phyloP scores from a whole-genome alignment of 495 filamentous ascomycete species.

The Neurospora sublineolata region DNA sequence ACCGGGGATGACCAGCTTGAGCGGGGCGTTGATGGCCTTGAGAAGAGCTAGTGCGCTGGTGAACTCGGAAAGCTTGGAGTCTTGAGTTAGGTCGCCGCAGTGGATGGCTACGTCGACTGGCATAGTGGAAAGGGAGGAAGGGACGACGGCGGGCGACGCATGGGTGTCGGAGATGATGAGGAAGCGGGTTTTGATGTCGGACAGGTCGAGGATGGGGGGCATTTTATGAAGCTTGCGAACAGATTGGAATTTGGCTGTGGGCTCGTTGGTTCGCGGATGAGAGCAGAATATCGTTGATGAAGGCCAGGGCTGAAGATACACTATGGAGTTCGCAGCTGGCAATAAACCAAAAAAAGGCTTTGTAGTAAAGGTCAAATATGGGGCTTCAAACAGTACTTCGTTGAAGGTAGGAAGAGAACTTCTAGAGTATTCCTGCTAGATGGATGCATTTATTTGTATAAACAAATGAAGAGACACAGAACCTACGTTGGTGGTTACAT shows the following conservation, averaged over 20 bases:
- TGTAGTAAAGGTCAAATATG: not conserved
- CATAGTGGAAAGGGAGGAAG: not conserved
- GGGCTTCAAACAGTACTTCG: not conserved
- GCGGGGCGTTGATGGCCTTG: conserved; percentile 36
- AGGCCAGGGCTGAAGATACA: not conserved
- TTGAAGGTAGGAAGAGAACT: not conserved
- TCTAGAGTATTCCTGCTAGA: not conserved
- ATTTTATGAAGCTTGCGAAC: not conserved
- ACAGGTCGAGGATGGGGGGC: conserved; percentile 8
- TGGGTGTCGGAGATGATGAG: conserved; percentile 55
- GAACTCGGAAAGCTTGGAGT: conserved; percentile 43
- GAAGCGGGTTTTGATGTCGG: conserved; percentile 21
- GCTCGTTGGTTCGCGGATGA: not conserved
- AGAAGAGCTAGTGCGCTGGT: conserved; percentile 41
- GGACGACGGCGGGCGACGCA: not conserved
- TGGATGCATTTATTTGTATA: not conserved
- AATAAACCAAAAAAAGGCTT: not conserved
- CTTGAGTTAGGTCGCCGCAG: conserved; percentile 55
- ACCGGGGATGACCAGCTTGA: conserved; percentile 64
- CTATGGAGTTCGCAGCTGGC: not conserved
- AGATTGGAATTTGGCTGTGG: not conserved
- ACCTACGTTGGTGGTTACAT: not conserved
- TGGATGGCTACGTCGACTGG: conserved; percentile 52
- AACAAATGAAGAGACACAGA: not conserved
- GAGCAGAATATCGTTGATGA: not conserved